Evolutionary conservation across 1,284 basidiomycete species (phyloP).

Genomic region (Microbotryomycetes sp.): DNA sequence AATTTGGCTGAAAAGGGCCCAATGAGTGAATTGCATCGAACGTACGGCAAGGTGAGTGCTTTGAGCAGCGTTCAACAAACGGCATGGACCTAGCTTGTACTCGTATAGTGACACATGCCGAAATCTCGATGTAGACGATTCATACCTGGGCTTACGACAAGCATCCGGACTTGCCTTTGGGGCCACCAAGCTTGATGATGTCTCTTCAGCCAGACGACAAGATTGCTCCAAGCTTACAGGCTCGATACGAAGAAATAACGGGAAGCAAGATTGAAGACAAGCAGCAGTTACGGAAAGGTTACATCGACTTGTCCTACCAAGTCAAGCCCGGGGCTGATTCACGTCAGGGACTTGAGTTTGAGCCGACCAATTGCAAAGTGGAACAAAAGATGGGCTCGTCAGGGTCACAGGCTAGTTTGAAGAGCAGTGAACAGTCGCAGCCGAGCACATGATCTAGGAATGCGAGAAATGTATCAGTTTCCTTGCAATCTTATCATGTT

Average conservation of each 20-base stretch:
- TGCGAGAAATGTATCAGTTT: neutral
- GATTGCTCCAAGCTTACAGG: neutral
- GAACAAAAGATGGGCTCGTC: neutral
- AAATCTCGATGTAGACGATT: neutral
- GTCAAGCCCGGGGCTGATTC: neutral
- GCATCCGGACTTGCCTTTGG: constrained; percentile 50
- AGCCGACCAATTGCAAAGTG: neutral
- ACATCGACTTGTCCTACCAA: neutral
- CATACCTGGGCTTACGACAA: constrained; percentile 43
- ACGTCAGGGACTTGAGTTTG: neutral
- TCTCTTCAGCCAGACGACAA: neutral
- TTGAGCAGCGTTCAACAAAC: no score
- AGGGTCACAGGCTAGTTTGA: neutral
- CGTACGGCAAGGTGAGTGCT: constrained; percentile 52
- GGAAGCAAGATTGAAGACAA: neutral
- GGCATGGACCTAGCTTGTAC: no score
- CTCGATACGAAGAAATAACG: neutral
- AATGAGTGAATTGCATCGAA: constrained; percentile 50
- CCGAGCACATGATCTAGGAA: no score
- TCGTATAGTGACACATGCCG: neutral
- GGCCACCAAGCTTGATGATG: constrained; percentile 46
- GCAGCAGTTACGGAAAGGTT: neutral
- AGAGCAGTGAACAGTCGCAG: neutral
- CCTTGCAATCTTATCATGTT: neutral
- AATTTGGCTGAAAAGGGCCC: constrained; percentile 48